Conservation (phyloP, 345 rosid species). For the Atalantia buxifolia region DNA sequence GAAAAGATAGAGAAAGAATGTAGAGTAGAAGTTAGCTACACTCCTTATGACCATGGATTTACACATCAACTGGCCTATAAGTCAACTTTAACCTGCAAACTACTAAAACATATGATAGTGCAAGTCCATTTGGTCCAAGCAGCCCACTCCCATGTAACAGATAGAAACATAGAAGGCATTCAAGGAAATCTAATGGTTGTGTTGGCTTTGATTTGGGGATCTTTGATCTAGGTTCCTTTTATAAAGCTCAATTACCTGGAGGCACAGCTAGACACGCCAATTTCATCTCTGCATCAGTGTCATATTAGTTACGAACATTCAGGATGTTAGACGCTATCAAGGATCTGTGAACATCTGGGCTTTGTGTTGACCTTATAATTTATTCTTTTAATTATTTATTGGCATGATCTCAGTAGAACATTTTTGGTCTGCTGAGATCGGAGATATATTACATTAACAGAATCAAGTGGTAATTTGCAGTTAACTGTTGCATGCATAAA, state of each 20-base stretch:
- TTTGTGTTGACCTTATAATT: background rate
- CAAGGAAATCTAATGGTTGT: background rate
- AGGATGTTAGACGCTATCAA: background rate
- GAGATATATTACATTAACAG: background rate
- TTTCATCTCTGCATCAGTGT: background rate
- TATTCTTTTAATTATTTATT: background rate
- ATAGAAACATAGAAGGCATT: background rate
- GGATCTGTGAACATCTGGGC: background rate
- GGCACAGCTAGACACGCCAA: background rate
- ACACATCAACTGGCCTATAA: background rate
- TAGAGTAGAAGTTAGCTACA: background rate
- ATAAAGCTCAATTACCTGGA: background rate
- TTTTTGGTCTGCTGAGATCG: background rate
- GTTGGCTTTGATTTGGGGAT: background rate
- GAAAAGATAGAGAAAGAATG: background rate
- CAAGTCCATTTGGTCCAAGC: background rate
- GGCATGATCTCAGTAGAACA: background rate
- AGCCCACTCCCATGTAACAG: background rate
- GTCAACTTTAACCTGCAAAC: background rate
- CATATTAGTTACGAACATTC: background rate
- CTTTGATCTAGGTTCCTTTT: background rate
- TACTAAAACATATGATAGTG: background rate
- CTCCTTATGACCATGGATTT: background rate
- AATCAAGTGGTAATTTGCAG: slow-evolving; percentile 26
- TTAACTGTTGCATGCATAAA: slow-evolving; percentile 50